A percentile compares a stretch with the other conserved stretches of the same genome.
Conservation (phyloP, 2,329 filamentous ascomycete species). For the Endocalyx cinctus region DNA sequence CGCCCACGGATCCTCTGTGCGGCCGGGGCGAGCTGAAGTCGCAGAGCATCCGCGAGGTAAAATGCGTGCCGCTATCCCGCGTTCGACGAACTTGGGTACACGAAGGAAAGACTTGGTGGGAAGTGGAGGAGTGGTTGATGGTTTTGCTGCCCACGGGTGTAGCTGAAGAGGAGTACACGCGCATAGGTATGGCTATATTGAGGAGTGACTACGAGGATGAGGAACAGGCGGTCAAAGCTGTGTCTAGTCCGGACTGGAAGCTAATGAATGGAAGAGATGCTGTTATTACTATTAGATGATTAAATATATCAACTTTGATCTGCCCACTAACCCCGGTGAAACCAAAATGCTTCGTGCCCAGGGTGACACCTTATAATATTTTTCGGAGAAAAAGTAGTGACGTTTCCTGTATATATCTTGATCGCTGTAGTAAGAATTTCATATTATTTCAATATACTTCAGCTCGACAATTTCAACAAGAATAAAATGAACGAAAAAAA, state of each 20-base stretch:
- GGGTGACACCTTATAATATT: too few relatives aligned
- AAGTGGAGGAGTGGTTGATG: constrained; percentile 2
- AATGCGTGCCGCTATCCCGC: constrained; percentile 1
- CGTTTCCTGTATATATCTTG: too few relatives aligned
- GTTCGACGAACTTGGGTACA: background rate
- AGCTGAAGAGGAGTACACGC: background rate
- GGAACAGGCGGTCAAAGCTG: background rate
- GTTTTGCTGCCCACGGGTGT: background rate
- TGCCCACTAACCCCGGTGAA: too few relatives aligned
- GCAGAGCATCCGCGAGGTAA: background rate
- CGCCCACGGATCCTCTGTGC: background rate
- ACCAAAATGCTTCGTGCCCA: too few relatives aligned
- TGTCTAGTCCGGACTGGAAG: background rate
- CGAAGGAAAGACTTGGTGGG: background rate
- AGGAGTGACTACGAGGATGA: background rate
- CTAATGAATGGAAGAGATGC: too few relatives aligned
- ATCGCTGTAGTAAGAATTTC: too few relatives aligned
- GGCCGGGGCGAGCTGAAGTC: background rate
- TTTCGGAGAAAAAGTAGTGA: too few relatives aligned
- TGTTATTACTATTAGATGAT: too few relatives aligned
- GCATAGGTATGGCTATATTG: constrained; percentile 1
- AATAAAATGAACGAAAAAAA: too few relatives aligned
- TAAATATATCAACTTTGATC: too few relatives aligned
- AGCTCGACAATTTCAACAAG: too few relatives aligned
- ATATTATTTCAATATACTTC: too few relatives aligned